Evolutionary conservation across 495 filamentous ascomycete genomes (phyloP).

Genomic region (Astrocystis sublimbata): DNA sequence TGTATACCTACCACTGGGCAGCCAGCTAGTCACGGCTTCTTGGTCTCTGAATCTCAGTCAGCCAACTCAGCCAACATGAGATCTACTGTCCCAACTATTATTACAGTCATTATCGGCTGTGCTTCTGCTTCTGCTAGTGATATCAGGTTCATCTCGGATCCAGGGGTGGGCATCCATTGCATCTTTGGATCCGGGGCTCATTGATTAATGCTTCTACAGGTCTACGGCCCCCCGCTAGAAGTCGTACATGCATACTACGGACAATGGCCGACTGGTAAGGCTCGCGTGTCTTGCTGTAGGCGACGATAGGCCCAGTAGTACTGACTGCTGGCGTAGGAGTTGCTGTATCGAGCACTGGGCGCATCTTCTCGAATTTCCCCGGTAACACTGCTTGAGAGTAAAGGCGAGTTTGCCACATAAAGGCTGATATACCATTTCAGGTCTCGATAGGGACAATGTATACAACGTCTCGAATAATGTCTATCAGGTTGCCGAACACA

Average conservation of each 20-base stretch:
- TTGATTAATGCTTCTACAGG: slow-evolving; percentile 28
- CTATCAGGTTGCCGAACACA: slow-evolving; percentile 31
- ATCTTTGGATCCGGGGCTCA: background rate
- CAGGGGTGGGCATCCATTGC: background rate
- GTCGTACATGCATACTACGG: slow-evolving; percentile 45
- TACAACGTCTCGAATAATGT: slow-evolving; percentile 25
- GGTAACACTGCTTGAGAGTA: slow-evolving; percentile 22
- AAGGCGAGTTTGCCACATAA: background rate
- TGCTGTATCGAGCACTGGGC: slow-evolving; percentile 37
- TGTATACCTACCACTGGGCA: too few species aligned
- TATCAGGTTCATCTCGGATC: background rate
- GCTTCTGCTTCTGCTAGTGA: background rate
- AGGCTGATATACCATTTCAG: background rate
- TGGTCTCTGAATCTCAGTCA: background rate
- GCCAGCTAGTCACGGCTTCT: background rate
- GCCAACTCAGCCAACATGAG: background rate
- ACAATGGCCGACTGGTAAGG: slow-evolving; percentile 42
- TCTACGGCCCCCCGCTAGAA: slow-evolving; percentile 40
- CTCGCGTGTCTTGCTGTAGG: background rate
- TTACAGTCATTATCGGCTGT: background rate
- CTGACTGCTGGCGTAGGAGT: slow-evolving; percentile 4
- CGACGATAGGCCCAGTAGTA: background rate
- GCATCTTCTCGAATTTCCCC: slow-evolving; percentile 44
- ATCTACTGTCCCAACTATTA: background rate
- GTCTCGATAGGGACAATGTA: slow-evolving; percentile 21